Base-by-base conservation (phyloP, 73 alveolate genomes). In the Breviolum minutum region DNA sequence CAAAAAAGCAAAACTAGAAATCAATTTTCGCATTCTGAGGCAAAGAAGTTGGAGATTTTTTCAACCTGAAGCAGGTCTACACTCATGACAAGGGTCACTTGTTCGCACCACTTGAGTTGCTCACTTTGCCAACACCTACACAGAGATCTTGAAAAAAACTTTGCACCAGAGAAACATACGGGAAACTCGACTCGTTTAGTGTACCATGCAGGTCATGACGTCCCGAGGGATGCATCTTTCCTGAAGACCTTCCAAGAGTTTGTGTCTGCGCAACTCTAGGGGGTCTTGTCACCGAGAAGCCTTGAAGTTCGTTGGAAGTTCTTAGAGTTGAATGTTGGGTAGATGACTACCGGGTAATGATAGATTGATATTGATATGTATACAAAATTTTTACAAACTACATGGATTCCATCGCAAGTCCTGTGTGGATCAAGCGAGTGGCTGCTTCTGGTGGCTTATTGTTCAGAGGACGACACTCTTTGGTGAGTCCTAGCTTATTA, bases 361-460 rank as follows among this genome's bases (percentile, higher is more conserved):
- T 40, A 40, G 54, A 40, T 40, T 40, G 54, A 40, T 40, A 40
- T 0, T 40, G 54, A 3, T 40, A 40, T 40, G 54, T 40, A 40
- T 40, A 40, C 54, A n/a, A n/a, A n/a, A n/a, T n/a, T n/a, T n/a
- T 40, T 2, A 40, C 54, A 40, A 40, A 40, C 54, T 40, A 40
- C 54, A 40, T 40, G 0, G 54, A 3, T 40, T 40, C 54, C 54
- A 40, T 40, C 54, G 54, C 63, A 29, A 30, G 88, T 80, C 88
- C 88, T 80, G 88, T 80, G 88, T 80, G 88, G 88, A 80, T 80
- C 68, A 2, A 17, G 48, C 68, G 14, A 17, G 48, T 17, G 2
- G 85, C 87, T 80, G 88, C 88, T 80, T 80, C 88, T 80, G 88
- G 88, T 80, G 88, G 88, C 88, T 29, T 80, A 80, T 80, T 80